Percentiles rank a stretch among this genome's conserved stretches.
phyloP scores from a whole-genome alignment of 805 yeast species.

The Teunomyces tritomae region DNA sequence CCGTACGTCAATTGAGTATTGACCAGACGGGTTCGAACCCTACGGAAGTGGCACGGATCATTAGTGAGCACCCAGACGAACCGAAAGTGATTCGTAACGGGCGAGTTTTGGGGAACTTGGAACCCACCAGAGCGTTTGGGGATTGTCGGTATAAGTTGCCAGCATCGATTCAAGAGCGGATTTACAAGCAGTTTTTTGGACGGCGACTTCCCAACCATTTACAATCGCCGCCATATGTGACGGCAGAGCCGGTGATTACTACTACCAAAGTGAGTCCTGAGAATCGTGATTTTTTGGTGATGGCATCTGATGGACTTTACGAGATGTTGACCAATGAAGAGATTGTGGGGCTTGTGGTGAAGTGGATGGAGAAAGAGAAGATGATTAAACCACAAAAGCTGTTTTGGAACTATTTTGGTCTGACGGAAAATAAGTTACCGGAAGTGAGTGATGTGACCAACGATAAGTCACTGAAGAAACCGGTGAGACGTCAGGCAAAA shows the following conservation, averaged over 20 bases:
- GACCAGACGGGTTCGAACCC: slow-evolving; percentile 96
- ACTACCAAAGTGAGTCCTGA: slow-evolving; percentile 70
- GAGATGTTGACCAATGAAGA: slow-evolving; percentile 92
- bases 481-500: slow-evolving; percentile 55
- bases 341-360: slow-evolving; percentile 85
- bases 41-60: slow-evolving; percentile 78
- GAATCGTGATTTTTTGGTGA: slow-evolving; percentile 79
- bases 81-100: slow-evolving; percentile 81
- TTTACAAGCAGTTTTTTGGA: slow-evolving; percentile 78
- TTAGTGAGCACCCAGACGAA: slow-evolving; percentile 89
- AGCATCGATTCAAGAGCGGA: slow-evolving; percentile 66
- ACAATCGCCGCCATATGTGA: slow-evolving; percentile 92
- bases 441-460: slow-evolving; percentile 61
- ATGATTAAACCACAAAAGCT: slow-evolving; percentile 52
- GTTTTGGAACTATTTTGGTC: slow-evolving; percentile 44
- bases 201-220: slow-evolving; percentile 69
- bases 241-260: slow-evolving; percentile 92
- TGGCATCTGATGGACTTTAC: slow-evolving; percentile 93
- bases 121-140: slow-evolving; percentile 96
- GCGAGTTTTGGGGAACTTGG: slow-evolving; percentile 86
- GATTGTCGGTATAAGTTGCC: slow-evolving; percentile 93
- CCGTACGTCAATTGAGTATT: slow-evolving; percentile 77
- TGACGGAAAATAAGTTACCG: slow-evolving; percentile 53
- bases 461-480: slow-evolving; percentile 64
- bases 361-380: slow-evolving; percentile 82